Evolutionary conservation across 2,329 filamentous ascomycete genomes (phyloP), one percentile per base, ranked within the genome.

Genomic region (Westerdykella sp.): DNA sequence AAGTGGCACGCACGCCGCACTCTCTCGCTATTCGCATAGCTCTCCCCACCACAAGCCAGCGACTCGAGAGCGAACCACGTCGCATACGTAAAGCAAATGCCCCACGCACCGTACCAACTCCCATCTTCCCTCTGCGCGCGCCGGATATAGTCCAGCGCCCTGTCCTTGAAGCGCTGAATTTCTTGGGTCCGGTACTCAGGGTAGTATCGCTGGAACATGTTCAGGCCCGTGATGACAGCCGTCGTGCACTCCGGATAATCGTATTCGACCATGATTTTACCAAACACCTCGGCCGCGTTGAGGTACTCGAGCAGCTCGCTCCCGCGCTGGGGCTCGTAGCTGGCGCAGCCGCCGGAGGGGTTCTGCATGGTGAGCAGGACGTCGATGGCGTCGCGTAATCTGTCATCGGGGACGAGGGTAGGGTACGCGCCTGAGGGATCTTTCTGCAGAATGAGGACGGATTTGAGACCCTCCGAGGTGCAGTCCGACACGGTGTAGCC

Each of bases 181-280:
- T 97, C 91, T 0, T 76, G 67, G 0, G 78, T 63, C 39, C 91
- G 80, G 66, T 98, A 95, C 22, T 84, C 73, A 0, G 91, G 88
- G 73, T 88, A 94, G 64, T 86, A 76, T 57, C 84, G 77, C 52
- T 80, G 79, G 73, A 97, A 97, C 2, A 91, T 74, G 4, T 84
- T 85, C 15, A 98, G 74, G 0, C 87, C 89, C 1, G 87, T 96
- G 3, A 98, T 85, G 23, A 89, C 88, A 1, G 93, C 90, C 2
- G 93, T 97, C 0, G 93, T 98, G 72, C 93, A 98, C 67, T 98
- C 93, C 0, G 91, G 89, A 60, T 98, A 97, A 65, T 95, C 88
- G 65, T 98, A 98, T 62, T 97, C 91, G 42, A 98, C 84, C 93
- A 98, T 98, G 70, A 98, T 98, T 15, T 83, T 79, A 12, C 88